Conservation (phyloP, 2,329 filamentous ascomycete species). For the Botrytis aclada region DNA sequence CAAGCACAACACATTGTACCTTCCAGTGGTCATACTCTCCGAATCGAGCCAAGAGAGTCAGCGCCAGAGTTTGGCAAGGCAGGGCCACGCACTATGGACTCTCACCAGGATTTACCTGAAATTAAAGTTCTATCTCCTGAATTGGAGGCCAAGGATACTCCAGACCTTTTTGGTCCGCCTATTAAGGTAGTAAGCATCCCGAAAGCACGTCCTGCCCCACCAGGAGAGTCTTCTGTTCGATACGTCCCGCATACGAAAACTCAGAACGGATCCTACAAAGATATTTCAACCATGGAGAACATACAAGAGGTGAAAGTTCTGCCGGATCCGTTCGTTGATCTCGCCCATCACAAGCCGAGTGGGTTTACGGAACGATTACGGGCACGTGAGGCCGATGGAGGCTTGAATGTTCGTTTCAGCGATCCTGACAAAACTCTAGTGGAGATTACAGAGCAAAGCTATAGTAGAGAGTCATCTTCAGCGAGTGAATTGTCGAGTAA, state of each 20-base stretch:
- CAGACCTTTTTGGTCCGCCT: not conserved
- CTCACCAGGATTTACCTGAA: not conserved
- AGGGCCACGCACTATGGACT: not conserved
- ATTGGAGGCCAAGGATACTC: not conserved
- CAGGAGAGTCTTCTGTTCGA: constrained; percentile 25
- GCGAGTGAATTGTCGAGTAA: constrained; percentile 9
- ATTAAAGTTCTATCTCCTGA: not conserved
- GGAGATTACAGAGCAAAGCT: not conserved
- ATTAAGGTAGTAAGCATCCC: constrained; percentile 24
- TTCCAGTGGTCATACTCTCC: constrained; percentile 25
- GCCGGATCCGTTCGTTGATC: constrained; percentile 33
- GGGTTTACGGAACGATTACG: constrained; percentile 29
- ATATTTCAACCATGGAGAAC: constrained; percentile 26
- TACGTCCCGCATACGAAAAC: constrained; percentile 35
- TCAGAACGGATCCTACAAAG: constrained; percentile 28
- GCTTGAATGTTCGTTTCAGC: not conserved
- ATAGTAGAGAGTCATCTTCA: not conserved
- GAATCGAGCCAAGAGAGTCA: constrained; percentile 18
- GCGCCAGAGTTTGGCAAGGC: constrained; percentile 9
- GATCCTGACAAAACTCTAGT: constrained; percentile 28
- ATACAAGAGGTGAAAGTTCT: constrained; percentile 26
- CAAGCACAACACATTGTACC: constrained; percentile 17
- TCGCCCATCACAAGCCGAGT: constrained; percentile 20
- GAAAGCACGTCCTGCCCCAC: constrained; percentile 30
- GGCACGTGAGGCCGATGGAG: not conserved